These are phyloP conservation scores for Mallotus nudiflorus DNA, from an alignment of 345 rosid genomes.

Conservation along the genomic window DNA sequence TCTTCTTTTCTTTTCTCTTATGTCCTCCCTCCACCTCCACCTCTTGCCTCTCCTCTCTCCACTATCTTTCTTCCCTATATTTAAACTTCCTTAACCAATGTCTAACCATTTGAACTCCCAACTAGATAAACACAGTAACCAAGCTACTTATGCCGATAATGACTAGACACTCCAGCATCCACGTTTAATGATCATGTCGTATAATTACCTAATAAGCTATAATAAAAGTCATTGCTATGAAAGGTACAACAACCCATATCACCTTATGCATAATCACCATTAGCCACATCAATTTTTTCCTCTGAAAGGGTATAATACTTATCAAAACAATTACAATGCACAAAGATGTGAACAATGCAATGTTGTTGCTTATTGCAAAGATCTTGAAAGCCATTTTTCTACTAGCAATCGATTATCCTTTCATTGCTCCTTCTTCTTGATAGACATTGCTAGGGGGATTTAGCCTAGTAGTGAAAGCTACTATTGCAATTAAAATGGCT, in stretches of 20 bases:
- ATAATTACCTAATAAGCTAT: conserved; percentile 25
- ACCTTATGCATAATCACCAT: conserved; percentile 27
- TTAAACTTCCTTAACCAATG: conserved; percentile 22
- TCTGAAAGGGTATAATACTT: conserved; percentile 29
- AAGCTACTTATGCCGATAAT: conserved; percentile 8
- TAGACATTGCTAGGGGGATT: conserved; percentile 28
- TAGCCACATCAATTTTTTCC: conserved; percentile 19
- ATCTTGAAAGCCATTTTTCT: conserved; percentile 32
- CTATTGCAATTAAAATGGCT: conserved; percentile 26
- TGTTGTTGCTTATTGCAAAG: conserved; percentile 35
- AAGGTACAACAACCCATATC: conserved; percentile 39
- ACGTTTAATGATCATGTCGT: conserved; percentile 16
- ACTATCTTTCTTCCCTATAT: conserved; percentile 16
- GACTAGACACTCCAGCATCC: conserved; percentile 21
- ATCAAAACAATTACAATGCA: conserved; percentile 33
- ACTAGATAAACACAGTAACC: conserved; percentile 8
- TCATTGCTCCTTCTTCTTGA: conserved; percentile 13
- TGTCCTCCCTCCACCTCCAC: no score
- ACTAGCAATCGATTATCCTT: conserved; percentile 22
- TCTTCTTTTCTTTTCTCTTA: no score
- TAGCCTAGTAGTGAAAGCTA: conserved; percentile 27
- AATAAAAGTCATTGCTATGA: conserved; percentile 38
- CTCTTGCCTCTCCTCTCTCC: no score
- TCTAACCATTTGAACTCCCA: conserved; percentile 9
- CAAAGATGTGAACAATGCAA: conserved; percentile 41